Base-by-base conservation (phyloP, 441 rosid genomes). In the Pelargonium citronellum region DNA sequence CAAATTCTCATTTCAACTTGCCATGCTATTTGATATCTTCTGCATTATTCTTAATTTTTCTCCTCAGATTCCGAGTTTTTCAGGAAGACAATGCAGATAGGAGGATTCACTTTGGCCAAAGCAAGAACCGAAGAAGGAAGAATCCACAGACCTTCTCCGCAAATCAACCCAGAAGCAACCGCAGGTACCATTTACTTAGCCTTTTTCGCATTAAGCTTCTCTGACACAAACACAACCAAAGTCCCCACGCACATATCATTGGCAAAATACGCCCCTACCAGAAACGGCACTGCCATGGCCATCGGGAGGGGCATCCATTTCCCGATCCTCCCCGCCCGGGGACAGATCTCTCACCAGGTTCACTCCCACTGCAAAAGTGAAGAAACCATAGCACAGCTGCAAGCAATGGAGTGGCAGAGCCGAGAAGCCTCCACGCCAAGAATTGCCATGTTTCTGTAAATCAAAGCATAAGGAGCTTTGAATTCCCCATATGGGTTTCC, bases 201-300 rank as follows among this genome's bases (percentile, higher is more conserved):
- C 63, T 79, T 81, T 70, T 68, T 78, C 30, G 67, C 70, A 71
- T 86, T 84, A 65, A 91, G 62, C 74, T 80, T 91, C 69, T 87
- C 75, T 96, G 96, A 90, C 30, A 67, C 71, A 10, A 86, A 90
- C 72, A 94, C 96, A 24, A 90, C 73, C 66, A 91, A 55, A 66
- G 90, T 91, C 69, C 97, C 96, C n/a, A 91, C 74, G 58, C 96
- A 86, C 99, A 94, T 91, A 39, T 94, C 99, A 3, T 91, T 83
- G 0, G 99, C 95, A 41, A 94, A 94, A 44, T 89, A 89, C 1
- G 92, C 96, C 7, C 99, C 96, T 0, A 94, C 95, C 5, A 90
- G 84, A 82, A 94, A 91, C 12, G 97, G 99, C 17, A 94, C 94
- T 0, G 97, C 99, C 96, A 94, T 94, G 0, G 94, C 99, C 95